Evolutionary conservation across 176 grass and related monocot genomes (phyloP).

Genomic region (Carex parvula): DNA sequence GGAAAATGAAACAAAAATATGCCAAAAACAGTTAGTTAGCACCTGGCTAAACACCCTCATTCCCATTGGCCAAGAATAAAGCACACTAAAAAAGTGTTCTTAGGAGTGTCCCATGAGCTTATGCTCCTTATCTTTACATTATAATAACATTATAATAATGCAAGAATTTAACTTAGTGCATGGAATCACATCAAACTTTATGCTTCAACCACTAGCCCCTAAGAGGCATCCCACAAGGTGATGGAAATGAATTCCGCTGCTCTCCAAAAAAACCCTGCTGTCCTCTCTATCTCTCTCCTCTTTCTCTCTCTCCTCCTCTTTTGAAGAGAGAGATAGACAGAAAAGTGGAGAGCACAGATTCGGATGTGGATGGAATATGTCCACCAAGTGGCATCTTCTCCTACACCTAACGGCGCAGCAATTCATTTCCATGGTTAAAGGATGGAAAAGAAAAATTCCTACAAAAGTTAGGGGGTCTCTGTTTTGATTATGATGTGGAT

Average conservation of each 20-base stretch:
- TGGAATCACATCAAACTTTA: slow-evolving; percentile 73
- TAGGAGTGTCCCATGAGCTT: slow-evolving; percentile 28
- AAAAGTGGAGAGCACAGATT: too few relatives aligned
- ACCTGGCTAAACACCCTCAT: background rate
- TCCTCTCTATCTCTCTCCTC: too few relatives aligned
- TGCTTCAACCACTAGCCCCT: slow-evolving; percentile 71
- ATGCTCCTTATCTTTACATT: slow-evolving; percentile 13
- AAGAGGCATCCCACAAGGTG: slow-evolving; percentile 71
- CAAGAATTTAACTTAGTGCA: slow-evolving; percentile 35
- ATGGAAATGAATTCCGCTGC: slow-evolving; percentile 6
- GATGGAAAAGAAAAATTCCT: background rate
- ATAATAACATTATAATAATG: slow-evolving; percentile 12
- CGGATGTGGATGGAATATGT: too few relatives aligned
- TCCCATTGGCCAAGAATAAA: slow-evolving; percentile 12
- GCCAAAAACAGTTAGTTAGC: background rate
- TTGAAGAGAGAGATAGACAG: too few relatives aligned
- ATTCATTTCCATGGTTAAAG: slow-evolving; percentile 35
- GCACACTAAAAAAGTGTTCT: slow-evolving; percentile 12
- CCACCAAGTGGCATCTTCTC: slow-evolving; percentile 46
- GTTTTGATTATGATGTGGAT: background rate
- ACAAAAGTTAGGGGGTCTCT: background rate
- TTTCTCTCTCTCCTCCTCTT: too few relatives aligned
- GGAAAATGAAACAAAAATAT: background rate
- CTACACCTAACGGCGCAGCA: slow-evolving; percentile 16
- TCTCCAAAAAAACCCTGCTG: too few relatives aligned